Evolutionary conservation across 257 asterid genomes (phyloP).

Genomic region (Gentiana dahurica): DNA sequence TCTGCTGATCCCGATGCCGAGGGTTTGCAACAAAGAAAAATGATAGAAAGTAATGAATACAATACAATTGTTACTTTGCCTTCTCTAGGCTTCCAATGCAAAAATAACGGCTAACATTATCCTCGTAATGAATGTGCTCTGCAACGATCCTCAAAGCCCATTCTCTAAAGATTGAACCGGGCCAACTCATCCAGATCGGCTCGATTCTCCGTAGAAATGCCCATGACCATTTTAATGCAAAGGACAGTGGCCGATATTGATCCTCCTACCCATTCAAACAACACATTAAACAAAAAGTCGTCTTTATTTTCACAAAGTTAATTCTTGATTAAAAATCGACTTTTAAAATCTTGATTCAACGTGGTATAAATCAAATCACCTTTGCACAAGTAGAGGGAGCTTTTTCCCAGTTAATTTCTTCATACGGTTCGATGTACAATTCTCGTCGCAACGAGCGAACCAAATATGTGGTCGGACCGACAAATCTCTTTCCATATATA

Average conservation of each 20-base stretch:
- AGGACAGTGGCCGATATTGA: conserved; percentile 34
- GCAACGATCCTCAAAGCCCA: conserved; percentile 28
- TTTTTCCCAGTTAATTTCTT: conserved; percentile 28
- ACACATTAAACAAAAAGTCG: background rate
- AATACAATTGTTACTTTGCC: conserved; percentile 10
- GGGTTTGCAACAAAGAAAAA: no score
- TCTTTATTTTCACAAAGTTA: no score
- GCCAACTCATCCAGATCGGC: conserved; percentile 34
- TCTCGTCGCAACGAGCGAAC: conserved; percentile 20
- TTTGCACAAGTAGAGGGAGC: conserved; percentile 34
- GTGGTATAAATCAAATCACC: conserved; percentile 11
- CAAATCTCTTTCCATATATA: conserved; percentile 48
- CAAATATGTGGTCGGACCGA: conserved; percentile 24
- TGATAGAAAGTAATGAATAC: no score
- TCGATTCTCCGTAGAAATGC: conserved; percentile 29
- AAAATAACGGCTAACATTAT: conserved; percentile 31
- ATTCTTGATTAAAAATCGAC: no score
- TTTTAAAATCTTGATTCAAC: background rate
- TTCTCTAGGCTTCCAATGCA: conserved; percentile 43
- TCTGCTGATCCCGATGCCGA: no score
- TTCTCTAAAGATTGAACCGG: conserved; percentile 29
- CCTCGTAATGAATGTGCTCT: conserved; percentile 42
- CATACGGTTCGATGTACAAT: conserved; percentile 26
- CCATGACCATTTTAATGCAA: conserved; percentile 31
- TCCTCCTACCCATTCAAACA: conserved; percentile 21